Percentiles rank a stretch among this genome's conserved stretches.
Conservation (phyloP, 2,329 filamentous ascomycete genomes). For the Albifimbria verrucaria region DNA sequence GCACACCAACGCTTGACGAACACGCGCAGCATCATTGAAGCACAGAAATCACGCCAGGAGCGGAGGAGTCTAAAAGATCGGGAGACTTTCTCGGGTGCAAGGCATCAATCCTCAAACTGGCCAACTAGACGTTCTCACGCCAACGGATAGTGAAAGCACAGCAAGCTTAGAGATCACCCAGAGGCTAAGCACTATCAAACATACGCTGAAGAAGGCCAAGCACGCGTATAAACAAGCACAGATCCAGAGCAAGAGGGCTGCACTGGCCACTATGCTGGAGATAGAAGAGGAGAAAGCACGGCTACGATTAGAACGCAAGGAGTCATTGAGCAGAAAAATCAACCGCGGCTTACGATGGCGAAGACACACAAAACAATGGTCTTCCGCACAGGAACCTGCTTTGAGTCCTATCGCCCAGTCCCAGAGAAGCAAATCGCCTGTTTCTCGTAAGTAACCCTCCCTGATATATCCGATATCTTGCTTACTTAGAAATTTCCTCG, state of each 20-base stretch:
- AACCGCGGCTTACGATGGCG: conserved; percentile 39
- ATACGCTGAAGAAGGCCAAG: conserved; percentile 30
- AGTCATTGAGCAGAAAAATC: conserved; percentile 25
- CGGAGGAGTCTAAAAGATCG: conserved; percentile 47
- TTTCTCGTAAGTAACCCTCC: conserved; percentile 19
- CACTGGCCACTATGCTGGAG: conserved; percentile 25
- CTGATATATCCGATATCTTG: neutral
- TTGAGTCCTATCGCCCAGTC: conserved; percentile 49
- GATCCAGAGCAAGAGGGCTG: conserved; percentile 43
- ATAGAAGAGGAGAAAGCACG: conserved; percentile 37
- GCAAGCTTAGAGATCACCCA: conserved; percentile 25
- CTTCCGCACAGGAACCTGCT: conserved; percentile 45
- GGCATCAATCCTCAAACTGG: conserved; percentile 57
- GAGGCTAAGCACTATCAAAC: conserved; percentile 27
- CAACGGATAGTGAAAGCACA: conserved; percentile 43
- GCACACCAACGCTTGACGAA: neutral
- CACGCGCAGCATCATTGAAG: conserved; percentile 20
- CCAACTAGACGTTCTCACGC: conserved; percentile 47
- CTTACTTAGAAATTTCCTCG: conserved; percentile 9
- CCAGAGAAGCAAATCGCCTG: conserved; percentile 18
- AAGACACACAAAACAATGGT: conserved; percentile 45
- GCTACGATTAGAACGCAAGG: conserved; percentile 39
- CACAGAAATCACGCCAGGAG: conserved; percentile 28
- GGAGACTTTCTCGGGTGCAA: conserved; percentile 59
- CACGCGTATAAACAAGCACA: conserved; percentile 36